Base-by-base conservation (phyloP, 495 filamentous ascomycete genomes). In the Xylaria scruposa region DNA sequence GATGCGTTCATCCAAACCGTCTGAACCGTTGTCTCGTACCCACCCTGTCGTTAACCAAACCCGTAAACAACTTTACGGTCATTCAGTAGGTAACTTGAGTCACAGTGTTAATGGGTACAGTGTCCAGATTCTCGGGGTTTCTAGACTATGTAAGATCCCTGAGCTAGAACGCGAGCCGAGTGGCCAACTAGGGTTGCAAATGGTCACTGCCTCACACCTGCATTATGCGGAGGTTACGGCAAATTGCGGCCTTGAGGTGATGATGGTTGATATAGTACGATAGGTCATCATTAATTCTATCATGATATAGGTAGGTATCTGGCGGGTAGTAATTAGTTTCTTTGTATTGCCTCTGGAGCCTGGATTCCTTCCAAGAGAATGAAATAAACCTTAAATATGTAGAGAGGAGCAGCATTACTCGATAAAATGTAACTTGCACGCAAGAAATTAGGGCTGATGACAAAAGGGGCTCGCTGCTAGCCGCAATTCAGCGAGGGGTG, bases 121-220 rank as follows among this genome's bases (percentile, higher is more conserved):
- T 68, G 66, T 38, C 44, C n/a, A 44, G 44, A 46, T 21, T 24
- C 15, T 29, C 60, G 60, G 60, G n/a, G 9, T 36, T 60, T 33
- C 13, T 56, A 10, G 33, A 36, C 29, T 60, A 31, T 31, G 29
- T 31, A n/a, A 38, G 17, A 38, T 60, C 58, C 62, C 47, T 56
- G 49, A 21, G 31, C 40, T 17, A 60, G 38, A 69, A 36, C 19
- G 54, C 40, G 49, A 69, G 56, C 53, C 67, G 67, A 61, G 40
- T 61, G 67, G 53, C 54, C 54, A 61, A 36, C 21, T 40, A 13
- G 67, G 67, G 53, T 61, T 31, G 33, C 9, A 49, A 38, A 21
- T 69, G 38, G 24, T 60, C 67, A 69, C 54, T 69, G 67, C 67
- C 67, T 69, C 67, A 69, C 66, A 68, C 67, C 26, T 60, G 67